phyloP scores from a whole-genome alignment of 1,139 yeast genomes.

The Diutina neorugosa region DNA sequence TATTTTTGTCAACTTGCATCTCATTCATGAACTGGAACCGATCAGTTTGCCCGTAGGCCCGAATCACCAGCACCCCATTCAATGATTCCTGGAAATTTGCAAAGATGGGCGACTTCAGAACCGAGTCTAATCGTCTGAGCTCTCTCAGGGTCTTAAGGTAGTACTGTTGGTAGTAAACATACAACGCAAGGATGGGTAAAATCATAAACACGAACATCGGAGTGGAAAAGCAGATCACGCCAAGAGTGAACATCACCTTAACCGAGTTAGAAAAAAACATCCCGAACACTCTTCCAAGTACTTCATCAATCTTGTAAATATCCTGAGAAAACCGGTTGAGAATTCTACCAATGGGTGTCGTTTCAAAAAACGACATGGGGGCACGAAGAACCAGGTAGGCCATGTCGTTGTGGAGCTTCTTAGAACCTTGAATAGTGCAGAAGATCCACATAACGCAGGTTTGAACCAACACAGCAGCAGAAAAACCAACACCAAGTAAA shows the following conservation, averaged over 20 bases:
- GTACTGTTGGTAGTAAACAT: constrained; percentile 78
- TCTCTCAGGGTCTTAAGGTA: constrained; percentile 88
- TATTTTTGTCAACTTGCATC: constrained; percentile 67
- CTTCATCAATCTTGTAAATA: constrained; percentile 83
- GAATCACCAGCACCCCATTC: constrained; percentile 78
- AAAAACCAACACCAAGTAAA: constrained; percentile 50
- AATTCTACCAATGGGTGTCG: constrained; percentile 92
- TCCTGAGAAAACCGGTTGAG: constrained; percentile 91
- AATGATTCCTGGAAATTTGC: constrained; percentile 96
- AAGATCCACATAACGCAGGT: constrained; percentile 66
- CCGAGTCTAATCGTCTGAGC: constrained; percentile 85
- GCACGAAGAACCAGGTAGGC: constrained; percentile 72
- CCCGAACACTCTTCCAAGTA: constrained; percentile 71
- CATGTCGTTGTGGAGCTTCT: constrained; percentile 67
- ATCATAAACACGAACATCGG: constrained; percentile 74
- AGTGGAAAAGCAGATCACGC: constrained; percentile 78
- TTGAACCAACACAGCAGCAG: constrained; percentile 55
- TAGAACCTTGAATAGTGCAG: constrained; percentile 80
- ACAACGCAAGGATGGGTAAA: constrained; percentile 59
- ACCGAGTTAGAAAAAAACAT: constrained; percentile 66
- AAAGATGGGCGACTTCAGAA: constrained; percentile 85
- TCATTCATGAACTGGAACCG: constrained; percentile 70
- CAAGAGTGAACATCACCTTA: constrained; percentile 68
- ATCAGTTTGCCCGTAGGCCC: constrained; percentile 72
- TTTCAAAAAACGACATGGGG: constrained; percentile 95